These are phyloP conservation scores for Drechslera avenae DNA, from an alignment of 2,329 filamentous ascomycete species.

Conservation along the genomic window DNA sequence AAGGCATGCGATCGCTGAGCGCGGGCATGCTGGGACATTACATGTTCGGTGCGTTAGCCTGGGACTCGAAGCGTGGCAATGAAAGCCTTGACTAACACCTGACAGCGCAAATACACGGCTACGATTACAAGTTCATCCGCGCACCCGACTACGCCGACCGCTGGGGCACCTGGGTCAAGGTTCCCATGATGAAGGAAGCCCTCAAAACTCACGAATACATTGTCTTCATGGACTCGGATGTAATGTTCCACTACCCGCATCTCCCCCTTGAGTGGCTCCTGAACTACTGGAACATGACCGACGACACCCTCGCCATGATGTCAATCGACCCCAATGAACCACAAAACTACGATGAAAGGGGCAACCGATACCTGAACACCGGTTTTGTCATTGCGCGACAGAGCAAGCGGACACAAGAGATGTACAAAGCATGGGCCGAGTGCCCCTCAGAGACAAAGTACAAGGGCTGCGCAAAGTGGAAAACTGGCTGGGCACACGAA, in stretches of 20 bases:
- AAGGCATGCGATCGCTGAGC: conserved; percentile 44
- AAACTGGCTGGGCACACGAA: conserved; percentile 45
- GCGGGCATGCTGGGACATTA: conserved; percentile 49
- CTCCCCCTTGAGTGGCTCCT: conserved; percentile 58
- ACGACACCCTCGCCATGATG: conserved; percentile 54
- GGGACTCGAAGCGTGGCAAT: not conserved
- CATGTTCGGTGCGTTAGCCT: conserved; percentile 39
- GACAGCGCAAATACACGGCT: conserved; percentile 54
- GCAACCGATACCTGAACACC: conserved; percentile 51
- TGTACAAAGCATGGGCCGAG: conserved; percentile 48
- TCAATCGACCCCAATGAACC: conserved; percentile 53
- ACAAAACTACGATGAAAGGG: conserved; percentile 51
- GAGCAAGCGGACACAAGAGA: conserved; percentile 45
- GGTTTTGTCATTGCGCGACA: conserved; percentile 53
- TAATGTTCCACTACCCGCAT: conserved; percentile 54
- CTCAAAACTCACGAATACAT: conserved; percentile 51
- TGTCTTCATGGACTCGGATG: conserved; percentile 58
- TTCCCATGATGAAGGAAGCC: conserved; percentile 53
- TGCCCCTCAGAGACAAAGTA: conserved; percentile 45
- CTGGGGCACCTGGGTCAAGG: conserved; percentile 57
- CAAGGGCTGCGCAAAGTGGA: conserved; percentile 45
- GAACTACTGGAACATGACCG: conserved; percentile 56
- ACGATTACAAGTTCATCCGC: conserved; percentile 56
- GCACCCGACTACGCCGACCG: conserved; percentile 51
- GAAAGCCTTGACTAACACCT: conserved; percentile 15